Percentiles rank a stretch among this genome's conserved stretches.
phyloP scores from a whole-genome alignment of 225 moss, liverwort and hornwort species.

The Anthoceros angustus region DNA sequence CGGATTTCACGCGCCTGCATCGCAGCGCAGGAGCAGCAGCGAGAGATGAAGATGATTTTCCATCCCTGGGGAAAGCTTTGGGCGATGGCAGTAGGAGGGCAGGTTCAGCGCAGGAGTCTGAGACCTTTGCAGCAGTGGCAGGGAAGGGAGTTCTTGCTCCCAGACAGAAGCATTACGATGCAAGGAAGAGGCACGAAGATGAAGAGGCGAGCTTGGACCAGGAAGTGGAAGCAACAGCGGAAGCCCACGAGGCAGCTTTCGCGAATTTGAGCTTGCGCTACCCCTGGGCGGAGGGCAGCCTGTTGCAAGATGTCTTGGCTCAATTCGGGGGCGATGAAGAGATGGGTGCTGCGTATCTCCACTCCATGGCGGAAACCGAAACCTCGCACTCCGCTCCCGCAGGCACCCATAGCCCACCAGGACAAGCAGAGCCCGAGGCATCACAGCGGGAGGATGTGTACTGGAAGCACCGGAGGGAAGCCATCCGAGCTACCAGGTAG shows the following conservation, averaged over 20 bases:
- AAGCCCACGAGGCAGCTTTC: not conserved
- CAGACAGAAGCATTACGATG: not conserved
- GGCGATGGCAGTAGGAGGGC: not conserved
- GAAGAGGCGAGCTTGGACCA: not conserved
- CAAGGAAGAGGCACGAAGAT: conserved; percentile 6
- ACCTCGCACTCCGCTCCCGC: not conserved
- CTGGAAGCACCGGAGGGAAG: conserved; percentile 31
- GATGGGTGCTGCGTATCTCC: conserved; percentile 23
- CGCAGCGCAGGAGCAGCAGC: conserved; percentile 4
- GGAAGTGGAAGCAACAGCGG: not conserved
- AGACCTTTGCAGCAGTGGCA: conserved; percentile 19
- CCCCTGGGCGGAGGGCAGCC: conserved; percentile 32
- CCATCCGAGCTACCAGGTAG: conserved; percentile 36
- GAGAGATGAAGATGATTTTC: conserved; percentile 18
- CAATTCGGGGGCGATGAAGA: conserved; percentile 28
- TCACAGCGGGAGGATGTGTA: conserved; percentile 24
- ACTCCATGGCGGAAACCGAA: conserved; percentile 16
- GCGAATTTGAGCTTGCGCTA: conserved; percentile 23
- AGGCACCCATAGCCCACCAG: not conserved
- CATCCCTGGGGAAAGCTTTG: conserved; percentile 8
- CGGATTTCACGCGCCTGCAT: conserved; percentile 27
- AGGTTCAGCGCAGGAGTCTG: not conserved
- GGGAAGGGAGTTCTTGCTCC: conserved; percentile 14
- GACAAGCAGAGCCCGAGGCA: too few relatives aligned
- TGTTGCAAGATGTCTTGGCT: conserved; percentile 31